Conservation (phyloP, 192 early-diverging fungal genomes). For the Podila clonocystis region DNA sequence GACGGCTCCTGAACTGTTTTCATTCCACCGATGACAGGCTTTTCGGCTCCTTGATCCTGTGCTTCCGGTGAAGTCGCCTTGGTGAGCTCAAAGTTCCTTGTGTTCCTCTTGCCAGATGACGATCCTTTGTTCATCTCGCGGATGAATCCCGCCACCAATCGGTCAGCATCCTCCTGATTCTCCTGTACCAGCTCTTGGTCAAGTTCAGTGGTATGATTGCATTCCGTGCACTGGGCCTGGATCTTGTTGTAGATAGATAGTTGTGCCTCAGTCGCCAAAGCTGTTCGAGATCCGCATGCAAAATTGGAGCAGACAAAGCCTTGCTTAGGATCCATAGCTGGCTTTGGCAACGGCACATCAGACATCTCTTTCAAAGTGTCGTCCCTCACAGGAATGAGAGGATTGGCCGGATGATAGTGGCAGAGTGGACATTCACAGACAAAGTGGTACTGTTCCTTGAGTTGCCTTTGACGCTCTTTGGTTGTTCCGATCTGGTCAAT, state of each 20-base stretch:
- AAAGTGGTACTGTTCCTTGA: constrained; percentile 38
- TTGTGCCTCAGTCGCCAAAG: constrained; percentile 26
- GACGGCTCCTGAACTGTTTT: constrained; percentile 34
- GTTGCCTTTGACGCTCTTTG: constrained; percentile 33
- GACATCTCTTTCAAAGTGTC: constrained; percentile 5
- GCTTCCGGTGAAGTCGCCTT: constrained; percentile 1
- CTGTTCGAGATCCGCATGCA: not conserved
- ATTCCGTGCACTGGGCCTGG: constrained; percentile 15
- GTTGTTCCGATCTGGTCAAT: constrained; percentile 40
- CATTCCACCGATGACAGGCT: constrained; percentile 21
- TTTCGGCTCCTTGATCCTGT: not conserved
- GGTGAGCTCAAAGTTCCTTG: constrained; percentile 41
- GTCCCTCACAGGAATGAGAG: constrained; percentile 5
- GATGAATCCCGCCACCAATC: constrained; percentile 14
- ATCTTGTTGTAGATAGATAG: constrained; percentile 36
- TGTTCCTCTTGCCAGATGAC: not conserved
- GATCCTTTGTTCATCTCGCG: constrained; percentile 35
- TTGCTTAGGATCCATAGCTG: constrained; percentile 29
- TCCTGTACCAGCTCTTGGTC: constrained; percentile 41
- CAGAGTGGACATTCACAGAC: constrained; percentile 35
- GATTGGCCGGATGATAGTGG: constrained; percentile 32
- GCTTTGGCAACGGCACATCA: not conserved
- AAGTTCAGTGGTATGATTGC: constrained; percentile 9
- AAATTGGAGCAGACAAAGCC: constrained; percentile 29
- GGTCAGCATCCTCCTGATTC: constrained; percentile 18